Conservation (phyloP, 1,284 basidiomycete species). For the Leccinum griseonigrum region DNA sequence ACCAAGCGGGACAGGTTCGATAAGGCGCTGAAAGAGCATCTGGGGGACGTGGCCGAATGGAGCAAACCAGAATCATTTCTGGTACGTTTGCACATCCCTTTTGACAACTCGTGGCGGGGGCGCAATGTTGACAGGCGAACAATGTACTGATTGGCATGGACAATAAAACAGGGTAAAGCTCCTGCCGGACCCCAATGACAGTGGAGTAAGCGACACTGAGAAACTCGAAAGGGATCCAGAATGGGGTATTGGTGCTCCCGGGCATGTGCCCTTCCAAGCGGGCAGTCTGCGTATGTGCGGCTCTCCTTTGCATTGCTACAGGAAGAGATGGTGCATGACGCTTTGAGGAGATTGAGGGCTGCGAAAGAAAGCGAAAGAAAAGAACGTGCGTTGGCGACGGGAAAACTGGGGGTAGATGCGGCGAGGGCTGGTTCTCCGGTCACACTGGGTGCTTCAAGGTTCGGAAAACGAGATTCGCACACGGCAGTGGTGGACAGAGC, state of each 20-base stretch:
- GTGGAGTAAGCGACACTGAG: conserved; percentile 61
- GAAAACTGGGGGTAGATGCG: too few species aligned
- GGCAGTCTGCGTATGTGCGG: conserved; percentile 65
- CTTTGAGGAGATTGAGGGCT: conserved; percentile 58
- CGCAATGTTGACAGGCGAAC: neutral
- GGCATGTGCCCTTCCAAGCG: conserved; percentile 70
- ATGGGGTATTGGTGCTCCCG: conserved; percentile 83
- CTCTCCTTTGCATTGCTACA: conserved; percentile 71
- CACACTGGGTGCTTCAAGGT: neutral
- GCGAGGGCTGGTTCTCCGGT: too few species aligned
- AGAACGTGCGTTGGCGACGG: neutral
- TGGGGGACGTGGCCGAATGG: conserved; percentile 79
- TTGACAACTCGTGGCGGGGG: neutral
- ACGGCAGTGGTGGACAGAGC: too few species aligned
- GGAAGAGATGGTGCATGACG: conserved; percentile 69
- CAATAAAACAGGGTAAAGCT: conserved; percentile 55
- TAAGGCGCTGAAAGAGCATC: conserved; percentile 62
- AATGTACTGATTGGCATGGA: conserved; percentile 5
- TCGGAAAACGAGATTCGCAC: too few species aligned
- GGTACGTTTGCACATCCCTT: conserved; percentile 43
- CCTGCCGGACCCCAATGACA: conserved; percentile 39
- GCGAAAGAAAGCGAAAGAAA: conserved; percentile 51
- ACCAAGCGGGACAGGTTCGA: conserved; percentile 80
- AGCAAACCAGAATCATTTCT: conserved; percentile 72
- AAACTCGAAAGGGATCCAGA: conserved; percentile 73